Base-by-base conservation (phyloP, 140 eudicot species). In the Senecio squalidus region DNA sequence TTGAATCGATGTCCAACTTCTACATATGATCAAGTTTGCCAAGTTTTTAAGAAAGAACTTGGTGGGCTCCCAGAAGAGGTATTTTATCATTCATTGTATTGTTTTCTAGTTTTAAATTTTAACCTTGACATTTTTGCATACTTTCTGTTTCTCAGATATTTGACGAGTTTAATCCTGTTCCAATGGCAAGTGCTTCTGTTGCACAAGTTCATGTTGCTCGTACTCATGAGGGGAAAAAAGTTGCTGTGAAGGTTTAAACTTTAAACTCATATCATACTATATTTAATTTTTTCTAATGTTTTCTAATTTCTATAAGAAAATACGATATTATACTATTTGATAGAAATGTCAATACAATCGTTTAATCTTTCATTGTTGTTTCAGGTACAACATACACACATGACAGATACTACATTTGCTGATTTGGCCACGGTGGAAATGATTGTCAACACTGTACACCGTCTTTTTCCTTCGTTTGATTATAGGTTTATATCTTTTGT, bases 401-500 rank as follows among this genome's bases (percentile, higher is more conserved):
- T 90, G 94, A 90, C 95, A 44, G 97, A 86, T 70, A 90, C 94
- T 72, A 94, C 94, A 38, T 90, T 90, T 60, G 95, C 97, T 69
- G 97, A 90, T 70, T 74, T 75, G 72, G 97, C 97, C 23, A 90
- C 97, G 8, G 97, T 90, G 66, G 95, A 83, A 72, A 49, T 90
- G 29, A 71, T 90, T 53, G 95, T 86, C 46, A 85, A 80, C 75
- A 80, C 95, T 13, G 65, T 90, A 80, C 95, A 90, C 45, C 72
- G 82, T n/a, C 56, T 90, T 45, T 86, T 90, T 61, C 97, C 95
- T 21, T 64, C 82, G 31, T 83, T 86, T 76, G 97, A 86, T 86
- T 90, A 86, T 81, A 90, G 95, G 97, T 90, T 48, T 54, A 38
- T 11, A 59, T 34, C 27, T 34, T 4, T n/a, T n/a, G n/a, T n/a